Evolutionary conservation across 805 yeast genomes (phyloP), one percentile per base, ranked within the genome.

Genomic region (Dipodascopsis tothii): DNA sequence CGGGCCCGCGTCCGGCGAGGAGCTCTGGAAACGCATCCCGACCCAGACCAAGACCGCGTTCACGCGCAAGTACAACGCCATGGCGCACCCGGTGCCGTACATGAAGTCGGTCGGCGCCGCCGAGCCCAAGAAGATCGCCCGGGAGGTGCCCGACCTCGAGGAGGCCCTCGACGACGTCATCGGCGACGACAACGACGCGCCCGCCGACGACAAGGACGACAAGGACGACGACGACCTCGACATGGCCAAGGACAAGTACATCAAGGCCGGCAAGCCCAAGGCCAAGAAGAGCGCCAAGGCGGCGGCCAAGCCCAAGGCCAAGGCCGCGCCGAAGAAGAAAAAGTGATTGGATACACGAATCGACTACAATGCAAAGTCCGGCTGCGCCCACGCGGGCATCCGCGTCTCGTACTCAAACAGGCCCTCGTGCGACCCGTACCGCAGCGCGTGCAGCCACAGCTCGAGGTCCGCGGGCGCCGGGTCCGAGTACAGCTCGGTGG

Each of bases 381-480:
- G 45, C 19, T 34, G 23, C 16, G 95, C 95, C 96, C 96, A 87
- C 3, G 74, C 77, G 0, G 96, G 96, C 34, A 78, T 69, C 23
- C 75, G 79, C 0, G 95, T 85, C 44, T 74, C 70, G 62, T 82
- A 86, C 7, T 76, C 68, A 95, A 96, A 87, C 27, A 69, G 35
- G 16, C 32, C 52, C 33, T 21, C 61, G 45, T n/a, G 28, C 21
- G 41, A 51, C 48, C 49, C 43, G 35, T 52, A 11, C 46, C 77
- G 74, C 59, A 75, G 80, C 0, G 98, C 96, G 65, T 92, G 99
- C 21, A 92, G 66, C 94, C 94, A 92, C 34, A 92, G 62, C 43
- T 81, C 85, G 48, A 92, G 66, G 56, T 90, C 97, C 55, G 82
- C 82, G 2, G 84, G 80, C 3, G 94, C 87, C 0, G 98, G 97